These are phyloP conservation scores for Dryadomyces sulphureus DNA, from an alignment of 2,329 filamentous ascomycete genomes.

Conservation along the genomic window DNA sequence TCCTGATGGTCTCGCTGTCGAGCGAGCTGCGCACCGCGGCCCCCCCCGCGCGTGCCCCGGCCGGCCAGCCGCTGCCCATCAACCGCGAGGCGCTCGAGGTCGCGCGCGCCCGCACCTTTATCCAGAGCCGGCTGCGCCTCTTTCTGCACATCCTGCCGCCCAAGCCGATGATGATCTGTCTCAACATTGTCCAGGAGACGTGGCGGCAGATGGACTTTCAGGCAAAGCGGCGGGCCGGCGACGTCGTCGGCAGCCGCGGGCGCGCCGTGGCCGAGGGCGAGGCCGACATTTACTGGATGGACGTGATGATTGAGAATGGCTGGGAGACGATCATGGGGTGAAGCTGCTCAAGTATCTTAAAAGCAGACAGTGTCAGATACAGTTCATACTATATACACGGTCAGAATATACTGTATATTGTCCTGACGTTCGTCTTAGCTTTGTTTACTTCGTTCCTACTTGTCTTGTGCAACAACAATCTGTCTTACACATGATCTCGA, in stretches of 20 bases:
- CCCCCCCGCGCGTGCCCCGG: constrained; percentile 9
- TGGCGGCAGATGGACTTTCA: constrained; percentile 32
- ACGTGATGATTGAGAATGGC: constrained; percentile 39
- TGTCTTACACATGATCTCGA: too few relatives aligned
- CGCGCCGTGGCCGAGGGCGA: constrained; percentile 16
- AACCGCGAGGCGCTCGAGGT: constrained; percentile 25
- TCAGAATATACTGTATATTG: too few relatives aligned
- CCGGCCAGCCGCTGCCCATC: too few relatives aligned
- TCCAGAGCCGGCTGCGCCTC: constrained; percentile 28
- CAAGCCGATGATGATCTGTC: constrained; percentile 32
- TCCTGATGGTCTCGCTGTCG: constrained; percentile 32
- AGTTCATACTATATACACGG: neutral
- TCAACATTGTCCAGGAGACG: constrained; percentile 34
- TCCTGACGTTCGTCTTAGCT: too few relatives aligned
- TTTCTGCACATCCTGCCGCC: constrained; percentile 31
- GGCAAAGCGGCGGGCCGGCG: constrained; percentile 1
- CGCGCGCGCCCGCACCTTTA: constrained; percentile 29
- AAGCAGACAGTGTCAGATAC: too few relatives aligned
- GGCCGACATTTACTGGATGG: constrained; percentile 35
- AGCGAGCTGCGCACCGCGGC: constrained; percentile 30
- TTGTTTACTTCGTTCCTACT: too few relatives aligned
- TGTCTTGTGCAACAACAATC: too few relatives aligned
- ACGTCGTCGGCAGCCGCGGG: neutral
- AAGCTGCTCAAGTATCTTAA: too few relatives aligned
- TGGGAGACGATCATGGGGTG: constrained; percentile 29